Conservation (phyloP, 208 protist species). For the Hexamita inflata region DNA sequence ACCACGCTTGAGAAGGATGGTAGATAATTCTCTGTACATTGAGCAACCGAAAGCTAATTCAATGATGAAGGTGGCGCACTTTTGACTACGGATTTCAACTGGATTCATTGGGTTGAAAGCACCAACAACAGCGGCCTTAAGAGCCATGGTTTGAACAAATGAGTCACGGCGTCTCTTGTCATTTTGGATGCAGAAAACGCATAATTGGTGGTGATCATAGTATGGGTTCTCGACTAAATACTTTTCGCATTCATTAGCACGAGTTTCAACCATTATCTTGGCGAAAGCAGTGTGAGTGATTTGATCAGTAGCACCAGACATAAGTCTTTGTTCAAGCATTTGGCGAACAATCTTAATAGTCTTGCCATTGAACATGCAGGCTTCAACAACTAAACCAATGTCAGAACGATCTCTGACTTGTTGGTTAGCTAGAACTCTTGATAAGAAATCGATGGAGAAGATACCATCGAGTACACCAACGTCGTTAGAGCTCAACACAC, state of each 20-base stretch:
- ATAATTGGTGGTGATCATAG: conserved; percentile 77
- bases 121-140: conserved; percentile 85
- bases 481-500: conserved; percentile 84
- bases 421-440: background rate
- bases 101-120: conserved; percentile 73
- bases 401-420: background rate
- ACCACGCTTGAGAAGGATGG: background rate
- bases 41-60: background rate
- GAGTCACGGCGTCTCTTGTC: conserved; percentile 90
- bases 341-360: conserved; percentile 83
- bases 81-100: background rate
- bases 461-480: conserved; percentile 74
- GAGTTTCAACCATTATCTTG: conserved; percentile 96
- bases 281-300: conserved; percentile 90
- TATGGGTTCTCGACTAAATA: conserved; percentile 87
- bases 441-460: conserved; percentile 44
- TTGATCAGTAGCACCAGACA: conserved; percentile 76
- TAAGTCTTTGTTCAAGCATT: conserved; percentile 86
- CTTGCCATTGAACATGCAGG: conserved; percentile 63
- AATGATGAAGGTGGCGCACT: background rate
- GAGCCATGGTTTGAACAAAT: conserved; percentile 72
- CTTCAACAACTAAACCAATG: conserved; percentile 56
- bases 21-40: background rate
- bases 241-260: conserved; percentile 69
- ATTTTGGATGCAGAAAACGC: conserved; percentile 94